Conservation (phyloP, 129 eudicot genomes). For the Flaveria trinervia region DNA sequence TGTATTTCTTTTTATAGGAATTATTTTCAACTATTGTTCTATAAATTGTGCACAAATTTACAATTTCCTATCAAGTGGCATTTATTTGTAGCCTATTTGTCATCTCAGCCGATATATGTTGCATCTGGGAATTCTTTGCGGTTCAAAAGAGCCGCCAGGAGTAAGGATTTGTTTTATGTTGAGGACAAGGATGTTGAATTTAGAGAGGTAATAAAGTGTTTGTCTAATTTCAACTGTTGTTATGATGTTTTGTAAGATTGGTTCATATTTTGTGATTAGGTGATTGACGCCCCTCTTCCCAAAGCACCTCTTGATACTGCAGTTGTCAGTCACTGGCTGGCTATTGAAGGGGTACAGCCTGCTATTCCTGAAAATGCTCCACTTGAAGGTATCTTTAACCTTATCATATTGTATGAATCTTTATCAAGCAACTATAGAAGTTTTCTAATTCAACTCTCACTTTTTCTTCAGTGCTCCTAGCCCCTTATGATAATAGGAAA, state of each 20-base stretch:
- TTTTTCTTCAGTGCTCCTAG: slow-evolving; percentile 47
- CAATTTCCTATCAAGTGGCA: not conserved
- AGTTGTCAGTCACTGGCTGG: slow-evolving; percentile 78
- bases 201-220: slow-evolving; percentile 56
- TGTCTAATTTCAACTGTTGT: no score
- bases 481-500: slow-evolving; percentile 65
- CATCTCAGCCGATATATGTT: slow-evolving; percentile 77
- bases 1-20: no score
- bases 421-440: not conserved
- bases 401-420: slow-evolving; percentile 1
- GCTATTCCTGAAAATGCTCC: slow-evolving; percentile 86
- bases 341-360: slow-evolving; percentile 97
- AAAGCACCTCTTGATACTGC: slow-evolving; percentile 78
- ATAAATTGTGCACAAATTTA: not conserved
- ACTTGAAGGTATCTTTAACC: slow-evolving; percentile 54
- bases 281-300: slow-evolving; percentile 81
- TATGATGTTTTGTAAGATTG: not conserved
- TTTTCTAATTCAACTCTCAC: slow-evolving; percentile 6
- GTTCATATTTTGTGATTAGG: slow-evolving; percentile 42
- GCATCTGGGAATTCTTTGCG: slow-evolving; percentile 74
- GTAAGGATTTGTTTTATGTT: slow-evolving; percentile 81
- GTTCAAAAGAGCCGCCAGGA: slow-evolving; percentile 75
- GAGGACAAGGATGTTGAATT: slow-evolving; percentile 84
- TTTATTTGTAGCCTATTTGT: not conserved
- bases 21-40: no score